Evolutionary conservation across 208 protist species (phyloP).

Genomic region (Plasmodiophora brassicae): DNA sequence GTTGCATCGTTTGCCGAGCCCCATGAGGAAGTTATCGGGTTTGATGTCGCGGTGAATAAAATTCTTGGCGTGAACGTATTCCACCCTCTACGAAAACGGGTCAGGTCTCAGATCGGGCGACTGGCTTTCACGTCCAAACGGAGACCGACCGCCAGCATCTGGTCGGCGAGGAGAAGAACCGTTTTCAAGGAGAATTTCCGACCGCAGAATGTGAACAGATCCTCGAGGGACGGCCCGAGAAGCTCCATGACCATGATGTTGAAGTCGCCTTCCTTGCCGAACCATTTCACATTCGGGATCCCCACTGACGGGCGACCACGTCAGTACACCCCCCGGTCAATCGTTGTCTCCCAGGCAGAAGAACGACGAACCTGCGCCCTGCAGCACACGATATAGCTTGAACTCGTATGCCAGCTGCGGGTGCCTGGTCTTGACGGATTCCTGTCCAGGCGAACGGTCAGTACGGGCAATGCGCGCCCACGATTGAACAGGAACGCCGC

Average conservation of each 20-base stretch:
- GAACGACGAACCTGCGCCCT: not conserved
- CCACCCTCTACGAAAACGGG: slow-evolving; percentile 64
- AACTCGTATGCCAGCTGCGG: slow-evolving; percentile 96
- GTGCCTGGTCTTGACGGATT: slow-evolving; percentile 71
- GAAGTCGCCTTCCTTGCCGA: slow-evolving; percentile 89
- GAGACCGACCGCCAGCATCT: slow-evolving; percentile 73
- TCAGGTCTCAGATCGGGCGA: not conserved
- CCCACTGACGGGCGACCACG: slow-evolving; percentile 68
- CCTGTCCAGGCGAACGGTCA: not conserved
- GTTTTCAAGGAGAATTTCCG: slow-evolving; percentile 93
- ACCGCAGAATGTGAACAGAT: slow-evolving; percentile 87
- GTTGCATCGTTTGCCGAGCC: slow-evolving; percentile 75
- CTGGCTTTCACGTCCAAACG: too few species aligned
- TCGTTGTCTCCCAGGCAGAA: not conserved
- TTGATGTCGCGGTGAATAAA: slow-evolving; percentile 94
- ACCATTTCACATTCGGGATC: slow-evolving; percentile 90
- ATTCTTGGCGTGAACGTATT: slow-evolving; percentile 92
- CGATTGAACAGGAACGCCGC: not conserved
- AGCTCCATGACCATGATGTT: slow-evolving; percentile 98
- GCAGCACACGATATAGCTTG: slow-evolving; percentile 74
- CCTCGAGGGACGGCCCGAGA: slow-evolving; percentile 92
- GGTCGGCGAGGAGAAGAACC: slow-evolving; percentile 92
- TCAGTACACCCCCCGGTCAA: not conserved
- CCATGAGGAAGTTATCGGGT: slow-evolving; percentile 98
- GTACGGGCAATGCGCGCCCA: not conserved